Evolutionary conservation across 129 eudicot genomes (phyloP).

Genomic region (Chrysanthemum lavandulifolium): DNA sequence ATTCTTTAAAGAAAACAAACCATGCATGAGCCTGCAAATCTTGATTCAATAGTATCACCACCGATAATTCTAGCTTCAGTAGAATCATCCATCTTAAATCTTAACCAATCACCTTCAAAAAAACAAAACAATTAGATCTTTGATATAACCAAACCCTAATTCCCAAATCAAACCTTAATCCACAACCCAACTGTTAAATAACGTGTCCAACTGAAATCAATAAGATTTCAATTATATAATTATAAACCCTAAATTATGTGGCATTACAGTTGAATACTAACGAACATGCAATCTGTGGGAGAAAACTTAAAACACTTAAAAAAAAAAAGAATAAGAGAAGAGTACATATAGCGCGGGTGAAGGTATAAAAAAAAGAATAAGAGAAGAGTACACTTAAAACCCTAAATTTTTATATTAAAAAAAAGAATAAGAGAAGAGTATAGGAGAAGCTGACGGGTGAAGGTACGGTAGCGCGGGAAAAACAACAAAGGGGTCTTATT

Average conservation of each 20-base stretch:
- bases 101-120: no score
- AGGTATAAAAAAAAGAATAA: no score
- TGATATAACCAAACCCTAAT: conserved; percentile 15
- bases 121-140: no score
- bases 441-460: neutral
- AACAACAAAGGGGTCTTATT: conserved; percentile 28
- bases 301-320: no score
- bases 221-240: neutral
- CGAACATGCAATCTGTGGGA: no score
- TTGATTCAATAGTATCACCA: neutral
- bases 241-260: neutral
- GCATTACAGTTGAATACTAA: no score
- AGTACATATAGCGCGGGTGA: no score
- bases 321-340: no score
- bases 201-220: conserved; percentile 20
- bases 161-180: neutral
- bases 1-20: conserved; percentile 23
- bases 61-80: conserved; percentile 36
- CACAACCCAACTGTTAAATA: neutral
- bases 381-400: no score
- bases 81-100: conserved; percentile 43
- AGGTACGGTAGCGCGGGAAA: conserved; percentile 57
- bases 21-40: conserved; percentile 75
- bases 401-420: no score
- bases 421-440: no score